These are phyloP conservation scores for Blastobotrys petasosporus DNA, from an alignment of 1,139 yeast genomes.

Conservation along the genomic window DNA sequence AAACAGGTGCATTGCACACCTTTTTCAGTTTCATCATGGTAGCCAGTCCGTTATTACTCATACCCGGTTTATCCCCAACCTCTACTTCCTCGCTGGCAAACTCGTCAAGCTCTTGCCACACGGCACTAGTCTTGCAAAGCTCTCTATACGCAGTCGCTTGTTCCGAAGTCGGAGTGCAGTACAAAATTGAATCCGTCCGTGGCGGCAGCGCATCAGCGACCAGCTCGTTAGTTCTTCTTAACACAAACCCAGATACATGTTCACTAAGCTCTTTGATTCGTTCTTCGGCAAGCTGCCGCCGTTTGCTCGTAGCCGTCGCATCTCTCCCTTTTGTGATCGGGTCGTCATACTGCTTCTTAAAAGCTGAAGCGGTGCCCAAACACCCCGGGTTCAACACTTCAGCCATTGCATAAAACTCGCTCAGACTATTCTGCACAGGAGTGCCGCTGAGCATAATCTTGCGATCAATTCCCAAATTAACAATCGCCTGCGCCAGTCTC, in stretches of 20 bases:
- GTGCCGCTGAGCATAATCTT: conserved; percentile 80
- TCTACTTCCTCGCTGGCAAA: conserved; percentile 1
- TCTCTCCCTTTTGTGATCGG: conserved; percentile 78
- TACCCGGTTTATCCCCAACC: conserved; percentile 3
- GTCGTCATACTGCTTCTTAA: conserved; percentile 58
- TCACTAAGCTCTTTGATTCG: conserved; percentile 56
- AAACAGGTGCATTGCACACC: conserved; percentile 74
- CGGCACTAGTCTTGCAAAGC: conserved; percentile 39
- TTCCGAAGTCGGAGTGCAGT: conserved; percentile 63
- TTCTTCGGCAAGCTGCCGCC: conserved; percentile 52
- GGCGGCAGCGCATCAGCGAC: conserved; percentile 65
- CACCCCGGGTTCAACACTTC: conserved; percentile 82
- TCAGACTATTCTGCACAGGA: conserved; percentile 88
- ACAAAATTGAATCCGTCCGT: conserved; percentile 71
- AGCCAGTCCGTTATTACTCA: conserved; percentile 45
- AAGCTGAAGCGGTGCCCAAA: conserved; percentile 56
- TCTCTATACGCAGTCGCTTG: conserved; percentile 55
- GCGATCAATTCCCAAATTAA: conserved; percentile 48
- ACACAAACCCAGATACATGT: conserved; percentile 59
- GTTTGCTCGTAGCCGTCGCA: conserved; percentile 52
- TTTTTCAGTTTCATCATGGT: conserved; percentile 73
- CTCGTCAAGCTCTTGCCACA: conserved; percentile 10
- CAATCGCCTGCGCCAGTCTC: conserved; percentile 61
- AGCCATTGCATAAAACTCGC: conserved; percentile 73
- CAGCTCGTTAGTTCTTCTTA: conserved; percentile 69